These are phyloP conservation scores for Clarireedia homoeocarpa DNA, from an alignment of 2,329 filamentous ascomycete genomes.

Conservation along the genomic window DNA sequence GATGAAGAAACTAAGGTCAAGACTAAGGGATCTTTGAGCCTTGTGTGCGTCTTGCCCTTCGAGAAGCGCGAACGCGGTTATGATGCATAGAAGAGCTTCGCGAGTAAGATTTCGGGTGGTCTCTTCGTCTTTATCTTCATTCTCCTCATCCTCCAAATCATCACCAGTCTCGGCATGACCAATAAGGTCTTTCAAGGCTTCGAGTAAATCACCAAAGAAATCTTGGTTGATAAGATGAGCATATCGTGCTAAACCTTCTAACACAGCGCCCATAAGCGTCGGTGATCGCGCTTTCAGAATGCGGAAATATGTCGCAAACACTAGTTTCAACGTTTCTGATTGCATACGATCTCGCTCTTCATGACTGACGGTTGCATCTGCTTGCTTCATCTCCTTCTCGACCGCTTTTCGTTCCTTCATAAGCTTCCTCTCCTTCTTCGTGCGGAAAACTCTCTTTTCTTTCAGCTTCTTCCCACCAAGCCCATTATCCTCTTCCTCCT, in stretches of 20 bases:
- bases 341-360: conserved; percentile 93
- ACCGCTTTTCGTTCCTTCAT: conserved; percentile 79
- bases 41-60: conserved; percentile 89
- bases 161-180: conserved; percentile 58
- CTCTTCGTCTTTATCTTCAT: conserved; percentile 37
- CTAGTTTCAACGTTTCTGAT: conserved; percentile 88
- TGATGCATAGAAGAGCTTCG: conserved; percentile 86
- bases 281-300: conserved; percentile 78
- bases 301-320: conserved; percentile 92
- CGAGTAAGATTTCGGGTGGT: conserved; percentile 67
- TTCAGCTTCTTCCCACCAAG: conserved; percentile 51
- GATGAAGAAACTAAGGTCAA: conserved; percentile 93
- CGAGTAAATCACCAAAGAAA: conserved; percentile 93
- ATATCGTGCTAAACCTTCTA: conserved; percentile 90
- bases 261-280: conserved; percentile 89
- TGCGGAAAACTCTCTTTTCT: conserved; percentile 76
- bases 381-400: conserved; percentile 88
- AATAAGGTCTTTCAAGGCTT: conserved; percentile 90
- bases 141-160: conserved; percentile 34
- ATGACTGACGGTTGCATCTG: conserved; percentile 83
- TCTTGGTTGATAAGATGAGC: conserved; percentile 97
- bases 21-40: conserved; percentile 69
- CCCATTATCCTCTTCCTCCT: conserved; percentile 35
- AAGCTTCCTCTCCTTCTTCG: conserved; percentile 77
- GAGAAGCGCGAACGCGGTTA: conserved; percentile 92